Evolutionary conservation across 73 alveolate species (phyloP).

Genomic region (Tetrahymena thermophila): DNA sequence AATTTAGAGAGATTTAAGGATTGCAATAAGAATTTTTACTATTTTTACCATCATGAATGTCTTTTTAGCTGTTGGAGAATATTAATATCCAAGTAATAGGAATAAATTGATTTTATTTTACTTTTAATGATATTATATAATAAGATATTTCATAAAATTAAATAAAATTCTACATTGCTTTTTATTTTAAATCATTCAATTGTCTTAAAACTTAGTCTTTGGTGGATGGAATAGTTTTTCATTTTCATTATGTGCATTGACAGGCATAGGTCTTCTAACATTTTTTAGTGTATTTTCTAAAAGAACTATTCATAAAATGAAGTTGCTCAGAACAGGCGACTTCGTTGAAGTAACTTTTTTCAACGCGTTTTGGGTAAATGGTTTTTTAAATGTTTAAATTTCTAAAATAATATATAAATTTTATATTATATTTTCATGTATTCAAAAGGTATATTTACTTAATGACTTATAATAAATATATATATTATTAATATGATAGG

Average conservation of each 20-base stretch:
- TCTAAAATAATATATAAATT: too few species aligned
- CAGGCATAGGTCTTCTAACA: slow-evolving; percentile 14
- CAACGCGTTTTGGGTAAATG: slow-evolving; percentile 33
- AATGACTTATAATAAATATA: neutral
- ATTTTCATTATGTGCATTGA: slow-evolving; percentile 17
- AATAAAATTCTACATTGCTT: neutral
- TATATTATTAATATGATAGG: neutral
- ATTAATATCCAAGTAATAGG: slow-evolving; percentile 2
- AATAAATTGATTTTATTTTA: neutral
- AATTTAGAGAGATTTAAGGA: slow-evolving; percentile 11
- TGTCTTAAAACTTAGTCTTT: neutral
- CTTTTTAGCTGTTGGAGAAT: slow-evolving; percentile 17
- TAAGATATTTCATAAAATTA: too few species aligned
- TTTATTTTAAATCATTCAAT: neutral
- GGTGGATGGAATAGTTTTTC: slow-evolving; percentile 43
- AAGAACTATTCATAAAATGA: slow-evolving; percentile 35
- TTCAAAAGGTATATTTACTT: too few species aligned
- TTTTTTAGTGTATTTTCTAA: slow-evolving; percentile 30
- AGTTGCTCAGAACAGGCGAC: slow-evolving; percentile 30
- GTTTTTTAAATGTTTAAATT: neutral
- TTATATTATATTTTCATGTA: too few species aligned
- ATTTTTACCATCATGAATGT: slow-evolving; percentile 26
- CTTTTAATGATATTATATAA: too few species aligned
- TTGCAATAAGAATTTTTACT: slow-evolving; percentile 18
- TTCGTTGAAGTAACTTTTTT: slow-evolving; percentile 29